phyloP scores from a whole-genome alignment of 2,329 filamentous ascomycete species.

The Pseudogymnoascus sp. region DNA sequence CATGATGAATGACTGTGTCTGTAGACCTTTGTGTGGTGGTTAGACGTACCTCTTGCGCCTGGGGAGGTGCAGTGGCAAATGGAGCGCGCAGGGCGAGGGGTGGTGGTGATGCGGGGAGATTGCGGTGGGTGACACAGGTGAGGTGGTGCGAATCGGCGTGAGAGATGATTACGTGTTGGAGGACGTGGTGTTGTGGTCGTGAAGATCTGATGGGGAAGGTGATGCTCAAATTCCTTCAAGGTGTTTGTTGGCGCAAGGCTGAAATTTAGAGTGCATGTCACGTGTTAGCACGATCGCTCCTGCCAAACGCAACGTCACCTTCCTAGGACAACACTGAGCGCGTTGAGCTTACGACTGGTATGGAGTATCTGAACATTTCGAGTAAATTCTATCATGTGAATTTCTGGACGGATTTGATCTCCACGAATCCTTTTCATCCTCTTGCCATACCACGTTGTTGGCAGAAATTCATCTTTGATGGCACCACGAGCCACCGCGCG shows the following conservation, averaged over 20 bases:
- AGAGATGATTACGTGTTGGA: background rate
- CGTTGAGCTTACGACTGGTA: background rate
- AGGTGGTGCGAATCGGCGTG: background rate
- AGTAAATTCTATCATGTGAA: background rate
- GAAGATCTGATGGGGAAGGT: background rate
- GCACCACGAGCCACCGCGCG: background rate
- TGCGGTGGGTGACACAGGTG: background rate
- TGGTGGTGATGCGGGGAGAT: background rate
- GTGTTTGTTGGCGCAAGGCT: background rate
- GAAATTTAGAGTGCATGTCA: background rate
- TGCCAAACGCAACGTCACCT: background rate
- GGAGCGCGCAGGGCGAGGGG: background rate
- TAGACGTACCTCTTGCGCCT: slow-evolving; percentile 31
- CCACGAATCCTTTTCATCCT: background rate
- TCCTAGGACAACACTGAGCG: background rate
- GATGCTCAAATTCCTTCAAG: background rate
- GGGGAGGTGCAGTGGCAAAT: slow-evolving; percentile 10
- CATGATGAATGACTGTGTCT: slow-evolving; percentile 55
- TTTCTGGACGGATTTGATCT: background rate
- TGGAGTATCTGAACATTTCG: background rate
- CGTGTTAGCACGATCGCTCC: background rate
- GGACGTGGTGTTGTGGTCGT: background rate
- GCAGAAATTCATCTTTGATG: background rate
- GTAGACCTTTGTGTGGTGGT: slow-evolving; percentile 22
- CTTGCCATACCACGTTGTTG: background rate